Evolutionary conservation across 768 basidiomycete genomes (phyloP), one percentile per base, ranked within the genome.

Genomic region (Aureoboletus auriporus): DNA sequence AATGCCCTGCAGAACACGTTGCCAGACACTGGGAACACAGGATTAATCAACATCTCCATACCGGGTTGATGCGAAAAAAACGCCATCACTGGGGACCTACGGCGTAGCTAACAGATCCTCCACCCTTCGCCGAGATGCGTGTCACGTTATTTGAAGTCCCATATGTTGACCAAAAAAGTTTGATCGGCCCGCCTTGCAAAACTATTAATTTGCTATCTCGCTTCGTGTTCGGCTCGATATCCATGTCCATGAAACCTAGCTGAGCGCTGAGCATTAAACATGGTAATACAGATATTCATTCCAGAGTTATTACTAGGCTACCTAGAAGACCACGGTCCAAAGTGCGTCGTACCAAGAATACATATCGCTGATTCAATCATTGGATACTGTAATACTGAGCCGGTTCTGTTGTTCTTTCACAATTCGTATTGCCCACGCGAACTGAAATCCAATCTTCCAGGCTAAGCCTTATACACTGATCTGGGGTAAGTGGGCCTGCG

Each of bases 401-500:
- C 20, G 39, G 28, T 23, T 39, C 37, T 36, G 7, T 13, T 43
- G 41, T 42, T 26, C 41, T 44, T 35, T 26, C 6, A 26, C 40
- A 43, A 42, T 40, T 29, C 26, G 26, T 20, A 11, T 34, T 44
- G 39, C 38, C 37, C 44, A 55, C 54, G 50, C 39, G 26, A 43
- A 23, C 35, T 40, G 48, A 49, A 47, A 49, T 49, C 20, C 20
- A 23, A 2, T 45, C 26, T 36, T 44, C 16, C 44, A 39, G 38
- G 29, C 50, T 8, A 49, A 59, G 39, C 36, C 49, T 39, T 14
- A n/a, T n/a, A 53, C 43, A 47, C 20, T 23, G 20, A 23, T 50
- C 54, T 43, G 39, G 51, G 51, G 62, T 53, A 62, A 59, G 34
- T 20, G 29, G 28, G 9, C 27, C 27, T 42, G 44, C 10, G 41